Evolutionary conservation across 2,329 filamentous ascomycete genomes (phyloP).

Genomic region (Davidsoniella australis): DNA sequence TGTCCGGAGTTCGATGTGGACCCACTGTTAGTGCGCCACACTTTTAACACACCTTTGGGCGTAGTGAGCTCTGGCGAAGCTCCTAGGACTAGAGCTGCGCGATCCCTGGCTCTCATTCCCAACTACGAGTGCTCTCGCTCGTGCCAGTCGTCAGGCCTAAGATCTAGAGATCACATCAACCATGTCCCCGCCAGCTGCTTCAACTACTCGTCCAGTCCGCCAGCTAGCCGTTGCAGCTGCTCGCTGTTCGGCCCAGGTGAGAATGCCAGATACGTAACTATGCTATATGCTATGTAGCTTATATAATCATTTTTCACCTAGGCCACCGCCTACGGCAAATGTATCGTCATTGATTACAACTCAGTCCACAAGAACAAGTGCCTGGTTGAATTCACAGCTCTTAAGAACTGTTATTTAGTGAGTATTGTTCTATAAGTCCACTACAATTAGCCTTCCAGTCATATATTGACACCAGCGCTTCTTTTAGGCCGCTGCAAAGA

Average conservation of each 20-base stretch:
- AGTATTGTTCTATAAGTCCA: background rate
- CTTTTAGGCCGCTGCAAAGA: constrained; percentile 1
- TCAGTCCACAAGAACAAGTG: constrained; percentile 85
- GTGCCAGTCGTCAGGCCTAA: background rate
- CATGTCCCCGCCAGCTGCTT: constrained; percentile 14
- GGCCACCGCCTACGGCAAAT: constrained; percentile 79
- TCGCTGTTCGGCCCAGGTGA: constrained; percentile 38
- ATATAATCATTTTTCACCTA: constrained; percentile 21
- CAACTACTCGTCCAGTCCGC: constrained; percentile 30
- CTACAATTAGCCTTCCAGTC: background rate
- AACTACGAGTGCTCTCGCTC: no score
- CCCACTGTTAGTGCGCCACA: no score
- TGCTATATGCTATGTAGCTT: background rate
- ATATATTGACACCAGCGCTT: background rate
- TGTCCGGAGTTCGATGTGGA: background rate
- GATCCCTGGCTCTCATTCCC: no score
- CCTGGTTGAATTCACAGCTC: constrained; percentile 59
- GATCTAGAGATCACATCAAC: constrained; percentile 1
- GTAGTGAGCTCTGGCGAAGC: no score
- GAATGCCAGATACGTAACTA: constrained; percentile 9
- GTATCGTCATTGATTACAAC: constrained; percentile 79
- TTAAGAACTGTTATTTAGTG: constrained; percentile 82
- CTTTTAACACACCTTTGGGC: no score
- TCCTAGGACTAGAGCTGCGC: no score
- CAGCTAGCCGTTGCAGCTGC: constrained; percentile 37